A percentile compares a stretch with the other conserved stretches of the same genome.
These are phyloP conservation scores for Microsporum ferrugineum DNA, from an alignment of 2,329 filamentous ascomycete species.

Conservation along the genomic window DNA sequence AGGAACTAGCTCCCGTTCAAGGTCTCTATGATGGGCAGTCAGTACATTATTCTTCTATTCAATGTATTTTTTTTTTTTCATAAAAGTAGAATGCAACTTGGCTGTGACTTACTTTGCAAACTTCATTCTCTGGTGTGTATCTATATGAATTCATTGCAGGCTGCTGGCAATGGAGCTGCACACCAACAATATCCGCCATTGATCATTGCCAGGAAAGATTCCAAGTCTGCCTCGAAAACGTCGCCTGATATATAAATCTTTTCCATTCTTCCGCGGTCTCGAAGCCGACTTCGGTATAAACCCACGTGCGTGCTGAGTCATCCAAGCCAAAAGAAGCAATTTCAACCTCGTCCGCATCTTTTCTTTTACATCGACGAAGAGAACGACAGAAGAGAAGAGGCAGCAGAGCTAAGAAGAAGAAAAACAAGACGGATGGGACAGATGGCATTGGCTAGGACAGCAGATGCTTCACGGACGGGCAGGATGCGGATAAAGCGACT, in stretches of 20 bases:
- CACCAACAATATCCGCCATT: background rate
- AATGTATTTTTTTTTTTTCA: too few species aligned
- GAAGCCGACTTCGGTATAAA: background rate
- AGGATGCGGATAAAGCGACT: background rate
- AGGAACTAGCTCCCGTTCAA: slow-evolving; percentile 78
- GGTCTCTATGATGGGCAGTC: slow-evolving; percentile 42
- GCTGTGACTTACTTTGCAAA: slow-evolving; percentile 45
- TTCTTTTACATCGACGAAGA: background rate
- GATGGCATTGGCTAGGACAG: background rate
- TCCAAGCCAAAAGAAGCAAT: background rate
- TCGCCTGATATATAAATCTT: background rate
- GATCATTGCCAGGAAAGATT: background rate
- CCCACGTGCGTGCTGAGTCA: background rate
- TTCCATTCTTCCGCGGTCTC: background rate
- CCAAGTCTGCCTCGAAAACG: background rate
- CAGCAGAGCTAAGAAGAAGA: background rate
- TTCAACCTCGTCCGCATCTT: background rate
- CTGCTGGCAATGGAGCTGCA: background rate
- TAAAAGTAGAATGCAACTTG: too few species aligned
- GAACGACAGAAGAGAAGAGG: background rate
- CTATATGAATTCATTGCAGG: background rate
- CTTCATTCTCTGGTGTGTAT: slow-evolving; percentile 37
- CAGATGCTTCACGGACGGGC: background rate
- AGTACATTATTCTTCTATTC: background rate
- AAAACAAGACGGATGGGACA: background rate